phyloP scores from a whole-genome alignment of 1,139 yeast species.

The Scheffersomyces quercinus region DNA sequence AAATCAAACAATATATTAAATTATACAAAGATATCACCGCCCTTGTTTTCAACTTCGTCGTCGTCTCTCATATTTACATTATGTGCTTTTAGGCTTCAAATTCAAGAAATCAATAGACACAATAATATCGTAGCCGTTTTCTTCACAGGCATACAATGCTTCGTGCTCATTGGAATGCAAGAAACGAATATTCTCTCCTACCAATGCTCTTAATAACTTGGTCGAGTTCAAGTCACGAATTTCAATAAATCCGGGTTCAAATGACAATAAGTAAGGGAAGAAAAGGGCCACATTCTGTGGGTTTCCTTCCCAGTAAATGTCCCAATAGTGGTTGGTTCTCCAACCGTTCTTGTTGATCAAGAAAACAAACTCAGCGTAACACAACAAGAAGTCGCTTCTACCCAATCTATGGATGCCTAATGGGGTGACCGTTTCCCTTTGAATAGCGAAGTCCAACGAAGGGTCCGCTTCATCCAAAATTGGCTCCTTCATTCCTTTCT shows the following conservation, averaged over 20 bases:
- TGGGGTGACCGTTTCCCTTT: slow-evolving; percentile 78
- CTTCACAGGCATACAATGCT: slow-evolving; percentile 91
- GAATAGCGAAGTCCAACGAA: slow-evolving; percentile 91
- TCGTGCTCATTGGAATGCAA: slow-evolving; percentile 91
- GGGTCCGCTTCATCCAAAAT: slow-evolving; percentile 95
- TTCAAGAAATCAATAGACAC: slow-evolving; percentile 83
- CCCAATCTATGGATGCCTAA: slow-evolving; percentile 89
- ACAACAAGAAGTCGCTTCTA: slow-evolving; percentile 72
- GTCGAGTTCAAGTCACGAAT: slow-evolving; percentile 89
- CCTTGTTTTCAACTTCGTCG: no score
- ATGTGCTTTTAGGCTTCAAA: slow-evolving; percentile 35
- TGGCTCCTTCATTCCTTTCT: slow-evolving; percentile 72
- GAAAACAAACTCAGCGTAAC: slow-evolving; percentile 91
- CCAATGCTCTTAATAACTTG: slow-evolving; percentile 79
- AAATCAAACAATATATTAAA: no score
- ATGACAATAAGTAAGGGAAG: slow-evolving; percentile 90
- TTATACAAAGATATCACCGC: no score
- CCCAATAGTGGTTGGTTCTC: slow-evolving; percentile 94
- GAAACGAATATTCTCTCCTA: slow-evolving; percentile 91
- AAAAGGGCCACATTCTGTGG: slow-evolving; percentile 92
- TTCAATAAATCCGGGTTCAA: slow-evolving; percentile 88
- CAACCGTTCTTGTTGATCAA: slow-evolving; percentile 94
- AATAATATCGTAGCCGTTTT: slow-evolving; percentile 85
- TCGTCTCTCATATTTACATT: no score
- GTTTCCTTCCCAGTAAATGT: slow-evolving; percentile 94